These are phyloP conservation scores for Sextonia rubra DNA, from an alignment of 164 flowering plant species.

Conservation along the genomic window DNA sequence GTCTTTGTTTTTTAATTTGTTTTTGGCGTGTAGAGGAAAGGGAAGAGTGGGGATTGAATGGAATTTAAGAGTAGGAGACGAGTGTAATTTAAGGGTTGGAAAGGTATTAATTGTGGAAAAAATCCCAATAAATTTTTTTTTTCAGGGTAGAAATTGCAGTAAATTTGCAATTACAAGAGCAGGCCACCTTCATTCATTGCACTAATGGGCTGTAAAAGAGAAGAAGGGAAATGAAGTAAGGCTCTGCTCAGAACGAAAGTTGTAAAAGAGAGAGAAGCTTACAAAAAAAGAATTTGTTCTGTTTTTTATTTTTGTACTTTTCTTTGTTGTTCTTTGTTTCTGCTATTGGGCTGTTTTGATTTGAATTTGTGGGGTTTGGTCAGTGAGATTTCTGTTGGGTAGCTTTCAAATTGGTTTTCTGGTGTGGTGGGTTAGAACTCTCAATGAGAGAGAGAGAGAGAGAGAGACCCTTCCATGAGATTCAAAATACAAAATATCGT, in stretches of 20 bases:
- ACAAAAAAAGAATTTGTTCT: not conserved
- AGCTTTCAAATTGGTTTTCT: not conserved
- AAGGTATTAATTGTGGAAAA: constrained; percentile 65
- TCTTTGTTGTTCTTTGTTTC: not conserved
- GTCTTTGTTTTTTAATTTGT: constrained; percentile 16
- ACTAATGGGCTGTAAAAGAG: constrained; percentile 13
- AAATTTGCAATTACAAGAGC: constrained; percentile 53
- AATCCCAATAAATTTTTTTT: constrained; percentile 32
- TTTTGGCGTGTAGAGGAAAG: constrained; percentile 28
- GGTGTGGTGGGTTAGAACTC: not conserved
- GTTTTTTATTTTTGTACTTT: not conserved
- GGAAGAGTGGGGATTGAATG: constrained; percentile 33
- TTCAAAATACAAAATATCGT: not conserved
- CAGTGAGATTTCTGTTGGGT: not conserved
- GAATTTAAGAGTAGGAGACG: constrained; percentile 61
- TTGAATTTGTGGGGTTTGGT: not conserved
- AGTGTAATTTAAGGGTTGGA: constrained; percentile 40
- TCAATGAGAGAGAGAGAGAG: not conserved
- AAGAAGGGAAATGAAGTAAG: not conserved
- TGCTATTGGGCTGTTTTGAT: not conserved
- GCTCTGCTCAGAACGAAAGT: not conserved
- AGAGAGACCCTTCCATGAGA: not conserved
- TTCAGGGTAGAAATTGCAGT: constrained; percentile 31
- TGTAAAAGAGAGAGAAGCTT: not conserved
- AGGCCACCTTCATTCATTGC: constrained; percentile 49